phyloP scores from a whole-genome alignment of 495 filamentous ascomycete species.

The Cudoniella acicularis region DNA sequence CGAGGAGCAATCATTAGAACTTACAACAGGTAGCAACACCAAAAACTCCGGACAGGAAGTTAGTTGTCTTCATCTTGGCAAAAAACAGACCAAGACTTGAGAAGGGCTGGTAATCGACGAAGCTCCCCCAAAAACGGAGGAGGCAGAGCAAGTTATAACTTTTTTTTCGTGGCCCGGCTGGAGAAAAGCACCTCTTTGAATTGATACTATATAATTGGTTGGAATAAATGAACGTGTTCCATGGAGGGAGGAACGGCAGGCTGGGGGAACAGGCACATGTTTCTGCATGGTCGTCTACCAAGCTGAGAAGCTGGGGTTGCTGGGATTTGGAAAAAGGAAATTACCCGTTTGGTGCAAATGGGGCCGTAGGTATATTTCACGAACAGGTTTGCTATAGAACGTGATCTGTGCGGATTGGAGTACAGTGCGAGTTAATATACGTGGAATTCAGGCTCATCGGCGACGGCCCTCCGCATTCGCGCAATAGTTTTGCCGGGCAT shows the following conservation, averaged over 20 bases:
- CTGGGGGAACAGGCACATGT: constrained; percentile 14
- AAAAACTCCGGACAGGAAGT: constrained; percentile 14
- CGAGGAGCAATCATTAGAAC: not conserved
- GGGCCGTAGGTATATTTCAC: constrained; percentile 1
- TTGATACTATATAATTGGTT: constrained; percentile 4
- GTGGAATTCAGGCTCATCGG: constrained; percentile 22
- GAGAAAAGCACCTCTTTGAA: not conserved
- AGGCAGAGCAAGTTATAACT: constrained; percentile 1
- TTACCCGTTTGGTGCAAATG: constrained; percentile 22
- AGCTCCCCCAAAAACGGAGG: not conserved
- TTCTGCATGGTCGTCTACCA: not conserved
- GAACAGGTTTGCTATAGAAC: constrained; percentile 10
- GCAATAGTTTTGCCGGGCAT: constrained; percentile 15
- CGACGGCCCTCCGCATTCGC: constrained; percentile 19
- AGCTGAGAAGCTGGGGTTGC: constrained; percentile 2
- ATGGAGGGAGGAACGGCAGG: constrained; percentile 4
- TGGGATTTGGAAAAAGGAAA: constrained; percentile 4
- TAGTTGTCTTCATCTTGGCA: constrained; percentile 21
- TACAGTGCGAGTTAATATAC: constrained; percentile 17
- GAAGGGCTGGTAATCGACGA: not conserved
- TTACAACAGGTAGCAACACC: constrained; percentile 16
- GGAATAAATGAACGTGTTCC: constrained; percentile 1
- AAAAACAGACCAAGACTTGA: constrained; percentile 10
- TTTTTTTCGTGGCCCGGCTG: constrained; percentile 13
- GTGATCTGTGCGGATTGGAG: constrained; percentile 8